These are phyloP conservation scores for Boletus pseudopeckii DNA, from an alignment of 768 basidiomycete genomes.

Conservation along the genomic window DNA sequence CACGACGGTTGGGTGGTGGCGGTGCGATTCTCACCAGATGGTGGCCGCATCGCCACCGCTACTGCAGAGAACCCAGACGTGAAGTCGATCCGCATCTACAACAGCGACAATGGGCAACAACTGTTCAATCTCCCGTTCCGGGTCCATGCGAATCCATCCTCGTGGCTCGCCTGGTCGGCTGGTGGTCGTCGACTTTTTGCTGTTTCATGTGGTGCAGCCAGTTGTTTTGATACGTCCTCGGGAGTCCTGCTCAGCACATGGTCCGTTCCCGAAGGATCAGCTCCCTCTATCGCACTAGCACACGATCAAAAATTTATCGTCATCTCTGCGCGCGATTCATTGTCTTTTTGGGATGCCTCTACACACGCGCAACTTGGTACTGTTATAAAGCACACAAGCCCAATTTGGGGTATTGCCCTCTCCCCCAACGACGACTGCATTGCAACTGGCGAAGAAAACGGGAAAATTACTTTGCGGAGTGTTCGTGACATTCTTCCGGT, in stretches of 20 bases:
- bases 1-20: neutral
- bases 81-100: neutral
- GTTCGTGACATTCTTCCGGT: neutral
- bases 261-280: neutral
- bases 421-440: neutral
- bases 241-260: neutral
- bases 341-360: slow-evolving; percentile 1
- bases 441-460: neutral
- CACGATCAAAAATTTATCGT: neutral
- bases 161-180: neutral
- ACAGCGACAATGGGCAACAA: neutral
- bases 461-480: neutral
- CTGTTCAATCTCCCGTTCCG: slow-evolving; percentile 1
- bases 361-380: neutral
- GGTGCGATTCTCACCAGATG: slow-evolving; percentile 1
- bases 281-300: neutral
- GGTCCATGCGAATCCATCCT: neutral
- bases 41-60: slow-evolving; percentile 5
- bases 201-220: neutral
- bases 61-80: neutral
- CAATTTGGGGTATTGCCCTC: neutral
- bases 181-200: neutral
- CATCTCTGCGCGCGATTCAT: fast-evolving
- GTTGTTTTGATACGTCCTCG: neutral
- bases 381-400: neutral